Evolutionary conservation across 352 stramenopile species (phyloP).

Genomic region (Phytophthora ohioensis): DNA sequence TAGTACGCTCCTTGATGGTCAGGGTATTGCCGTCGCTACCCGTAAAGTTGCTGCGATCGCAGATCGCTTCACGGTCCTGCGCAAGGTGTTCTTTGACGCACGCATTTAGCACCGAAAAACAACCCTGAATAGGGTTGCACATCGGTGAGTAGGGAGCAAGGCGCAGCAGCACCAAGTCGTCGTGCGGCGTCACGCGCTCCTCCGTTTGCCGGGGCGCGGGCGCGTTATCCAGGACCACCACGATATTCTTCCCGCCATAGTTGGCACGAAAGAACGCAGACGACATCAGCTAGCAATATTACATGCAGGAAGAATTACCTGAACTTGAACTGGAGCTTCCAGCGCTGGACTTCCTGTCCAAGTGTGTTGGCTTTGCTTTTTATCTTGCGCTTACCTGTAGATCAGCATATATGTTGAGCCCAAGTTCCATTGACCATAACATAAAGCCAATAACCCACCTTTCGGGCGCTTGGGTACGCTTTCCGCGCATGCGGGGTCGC

Average conservation of each 20-base stretch:
- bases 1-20: background rate
- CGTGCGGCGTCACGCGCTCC: background rate
- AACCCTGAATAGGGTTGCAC: background rate
- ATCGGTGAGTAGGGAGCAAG: background rate
- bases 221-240: constrained; percentile 5
- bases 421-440: no score
- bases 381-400: no score
- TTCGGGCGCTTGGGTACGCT: no score
- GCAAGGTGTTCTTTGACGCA: background rate
- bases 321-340: no score
- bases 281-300: background rate
- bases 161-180: background rate
- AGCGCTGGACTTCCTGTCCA: no score
- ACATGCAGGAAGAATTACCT: no score
- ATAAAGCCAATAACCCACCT: no score
- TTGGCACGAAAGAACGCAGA: constrained; percentile 2
- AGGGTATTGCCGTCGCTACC: background rate
- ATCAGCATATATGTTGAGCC: no score
- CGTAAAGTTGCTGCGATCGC: background rate
- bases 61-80: background rate
- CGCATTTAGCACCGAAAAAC: background rate
- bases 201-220: constrained; percentile 6
- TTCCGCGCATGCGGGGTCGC: no score
- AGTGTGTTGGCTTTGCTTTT: no score
- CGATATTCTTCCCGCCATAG: constrained; percentile 1